Evolutionary conservation across 2,329 filamentous ascomycete genomes (phyloP).

Genomic region (Cladosporium sp.): DNA sequence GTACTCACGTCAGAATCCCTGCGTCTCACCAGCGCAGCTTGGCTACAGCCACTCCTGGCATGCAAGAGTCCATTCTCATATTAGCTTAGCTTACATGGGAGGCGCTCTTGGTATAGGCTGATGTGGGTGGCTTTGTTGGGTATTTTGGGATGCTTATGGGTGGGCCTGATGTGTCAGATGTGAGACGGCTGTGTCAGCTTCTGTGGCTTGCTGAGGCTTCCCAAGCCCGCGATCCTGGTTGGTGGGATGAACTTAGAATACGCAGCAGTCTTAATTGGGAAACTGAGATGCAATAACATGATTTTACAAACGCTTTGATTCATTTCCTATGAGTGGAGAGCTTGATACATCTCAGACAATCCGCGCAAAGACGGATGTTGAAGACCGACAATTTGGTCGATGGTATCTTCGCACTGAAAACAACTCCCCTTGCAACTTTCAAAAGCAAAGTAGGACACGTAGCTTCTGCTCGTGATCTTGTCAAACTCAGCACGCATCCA

Average conservation of each 20-base stretch:
- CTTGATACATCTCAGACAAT: background rate
- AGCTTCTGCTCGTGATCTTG: background rate
- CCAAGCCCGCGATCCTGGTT: background rate
- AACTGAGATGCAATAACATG: background rate
- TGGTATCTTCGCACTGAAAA: background rate
- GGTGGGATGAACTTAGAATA: background rate
- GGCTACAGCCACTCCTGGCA: background rate
- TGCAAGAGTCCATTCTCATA: background rate
- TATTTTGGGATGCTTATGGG: background rate
- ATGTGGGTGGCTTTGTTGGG: background rate
- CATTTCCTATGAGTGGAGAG: background rate
- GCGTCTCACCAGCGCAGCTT: background rate
- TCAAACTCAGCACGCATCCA: background rate
- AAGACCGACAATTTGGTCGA: background rate
- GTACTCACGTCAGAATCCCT: background rate
- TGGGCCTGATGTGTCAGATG: conserved; percentile 2
- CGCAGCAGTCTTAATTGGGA: background rate
- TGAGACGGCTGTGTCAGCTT: conserved; percentile 3
- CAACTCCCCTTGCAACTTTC: background rate
- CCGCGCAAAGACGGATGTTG: background rate
- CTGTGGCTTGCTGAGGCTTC: background rate
- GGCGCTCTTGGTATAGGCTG: background rate
- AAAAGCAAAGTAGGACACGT: background rate
- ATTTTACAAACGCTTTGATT: background rate
- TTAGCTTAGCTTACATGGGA: background rate